Percentiles rank a stretch among this genome's conserved stretches.
Evolutionary conservation across 208 protist species (phyloP).

Genomic region (Leishmania arabica): DNA sequence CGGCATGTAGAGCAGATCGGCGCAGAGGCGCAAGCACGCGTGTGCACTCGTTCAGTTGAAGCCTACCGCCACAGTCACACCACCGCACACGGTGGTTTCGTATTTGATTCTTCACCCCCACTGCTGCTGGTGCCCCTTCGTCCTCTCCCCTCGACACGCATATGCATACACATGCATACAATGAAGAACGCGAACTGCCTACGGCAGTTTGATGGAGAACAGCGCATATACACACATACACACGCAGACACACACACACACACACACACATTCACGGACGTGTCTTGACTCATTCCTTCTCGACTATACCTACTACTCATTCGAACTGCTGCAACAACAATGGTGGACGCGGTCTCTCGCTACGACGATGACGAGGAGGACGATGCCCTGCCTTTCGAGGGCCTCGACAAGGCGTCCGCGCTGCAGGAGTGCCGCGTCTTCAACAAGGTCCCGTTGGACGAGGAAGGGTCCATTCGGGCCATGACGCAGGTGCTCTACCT

Average conservation of each 20-base stretch:
- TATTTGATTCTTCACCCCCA: background rate
- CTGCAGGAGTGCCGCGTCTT: conserved; percentile 97
- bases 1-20: no score
- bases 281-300: background rate
- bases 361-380: conserved; percentile 86
- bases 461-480: conserved; percentile 83
- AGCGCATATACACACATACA: background rate
- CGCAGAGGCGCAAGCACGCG: no score
- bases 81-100: background rate
- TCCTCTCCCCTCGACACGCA: background rate
- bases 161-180: background rate
- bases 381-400: conserved; percentile 88
- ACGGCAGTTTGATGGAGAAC: background rate
- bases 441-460: conserved; percentile 91
- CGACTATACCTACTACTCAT: background rate
- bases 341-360: conserved; percentile 28
- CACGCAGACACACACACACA: background rate
- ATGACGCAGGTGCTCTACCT: conserved; percentile 97
- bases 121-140: background rate
- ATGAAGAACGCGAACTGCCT: background rate
- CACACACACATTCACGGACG: background rate
- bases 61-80: background rate
- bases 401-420: conserved; percentile 93
- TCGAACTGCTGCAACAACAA: background rate
- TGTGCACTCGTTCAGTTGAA: no score